Evolutionary conservation across 2,329 filamentous ascomycete genomes (phyloP).

Genomic region (Lachnellula suecica): DNA sequence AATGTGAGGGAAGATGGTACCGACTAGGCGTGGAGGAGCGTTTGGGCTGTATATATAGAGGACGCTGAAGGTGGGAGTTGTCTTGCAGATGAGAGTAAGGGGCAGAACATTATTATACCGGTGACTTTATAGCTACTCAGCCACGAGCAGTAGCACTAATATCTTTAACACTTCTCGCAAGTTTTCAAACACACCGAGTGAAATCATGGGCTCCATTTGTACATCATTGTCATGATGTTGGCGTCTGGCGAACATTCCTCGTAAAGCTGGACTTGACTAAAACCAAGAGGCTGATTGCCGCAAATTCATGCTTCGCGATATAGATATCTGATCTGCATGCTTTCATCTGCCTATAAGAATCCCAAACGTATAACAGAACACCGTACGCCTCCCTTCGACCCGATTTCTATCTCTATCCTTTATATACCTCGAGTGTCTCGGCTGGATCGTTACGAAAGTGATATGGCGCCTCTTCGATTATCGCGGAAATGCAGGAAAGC

Average conservation of each 20-base stretch:
- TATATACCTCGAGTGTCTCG: not conserved
- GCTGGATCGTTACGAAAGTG: conserved; percentile 48
- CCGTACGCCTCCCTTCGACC: conserved; percentile 22
- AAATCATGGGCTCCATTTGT: not conserved
- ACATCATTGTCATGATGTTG: not conserved
- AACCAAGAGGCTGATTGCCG: not conserved
- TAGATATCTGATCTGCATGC: not conserved
- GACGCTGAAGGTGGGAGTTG: not conserved
- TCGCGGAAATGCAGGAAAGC: conserved; percentile 83
- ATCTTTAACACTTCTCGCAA: not conserved
- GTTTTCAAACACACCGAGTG: not conserved
- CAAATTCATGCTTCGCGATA: not conserved
- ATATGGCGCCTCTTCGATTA: conserved; percentile 80
- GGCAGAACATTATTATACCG: too few relatives aligned
- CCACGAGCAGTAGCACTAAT: not conserved
- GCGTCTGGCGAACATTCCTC: not conserved
- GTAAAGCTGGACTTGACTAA: not conserved
- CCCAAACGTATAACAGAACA: conserved; percentile 12
- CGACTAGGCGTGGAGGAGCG: too few relatives aligned
- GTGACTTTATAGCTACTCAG: not conserved
- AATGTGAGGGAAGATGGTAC: too few relatives aligned
- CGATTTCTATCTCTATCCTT: not conserved
- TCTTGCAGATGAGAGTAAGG: not conserved
- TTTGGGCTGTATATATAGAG: not conserved
- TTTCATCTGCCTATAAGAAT: not conserved